Evolutionary conservation across 352 stramenopile genomes (phyloP), one percentile per base, ranked within the genome.

Genomic region (Phytophthora crassamura): DNA sequence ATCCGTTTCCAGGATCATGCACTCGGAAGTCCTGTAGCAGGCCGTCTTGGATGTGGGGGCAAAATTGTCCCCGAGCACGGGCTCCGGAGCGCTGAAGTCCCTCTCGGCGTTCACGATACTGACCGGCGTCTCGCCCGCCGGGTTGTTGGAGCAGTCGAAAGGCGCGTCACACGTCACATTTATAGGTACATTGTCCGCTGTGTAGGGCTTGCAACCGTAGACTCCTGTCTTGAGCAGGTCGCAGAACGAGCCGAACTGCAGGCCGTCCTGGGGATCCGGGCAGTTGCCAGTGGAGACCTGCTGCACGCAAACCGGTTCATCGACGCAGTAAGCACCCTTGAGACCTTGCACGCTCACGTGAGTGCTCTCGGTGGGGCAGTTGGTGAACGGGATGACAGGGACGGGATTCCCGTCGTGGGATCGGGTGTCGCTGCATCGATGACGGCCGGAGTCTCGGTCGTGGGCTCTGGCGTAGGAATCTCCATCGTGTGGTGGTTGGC

Each of bases 141-240:
- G 59, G 49, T 78, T 78, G 43, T 39, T 61, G 1, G 70, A 53
- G 66, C 70, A 75, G 41, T 78, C 28, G 12, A 67, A 34, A 22
- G 63, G 71, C 12, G 58, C 64, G 1, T 49, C 52, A 33, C 75
- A 77, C 32, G 59, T 69, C 30, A 55, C 55, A 14, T 62, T 69
- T 57, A 56, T 51, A 5, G 48, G 51, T 6, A 72, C 56, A 22
- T 74, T 74, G 25, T 67, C 50, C n/a, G 57, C 57, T 0, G 48
- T 70, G 40, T 75, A 68, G 7, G 63, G 74, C 62, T 72, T 77
- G 64, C 76, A 88, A 9, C 76, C 78, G 57, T 79, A 88, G 18
- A 69, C 72, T 11, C 72, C 68, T 8, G 76, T 84, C 20, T 69
- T 54, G 28, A 85, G 64, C 20, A 73, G 30, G 22, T 64, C 68